Conservation (phyloP, 306 rosid genomes). For the Medicago arabica region DNA sequence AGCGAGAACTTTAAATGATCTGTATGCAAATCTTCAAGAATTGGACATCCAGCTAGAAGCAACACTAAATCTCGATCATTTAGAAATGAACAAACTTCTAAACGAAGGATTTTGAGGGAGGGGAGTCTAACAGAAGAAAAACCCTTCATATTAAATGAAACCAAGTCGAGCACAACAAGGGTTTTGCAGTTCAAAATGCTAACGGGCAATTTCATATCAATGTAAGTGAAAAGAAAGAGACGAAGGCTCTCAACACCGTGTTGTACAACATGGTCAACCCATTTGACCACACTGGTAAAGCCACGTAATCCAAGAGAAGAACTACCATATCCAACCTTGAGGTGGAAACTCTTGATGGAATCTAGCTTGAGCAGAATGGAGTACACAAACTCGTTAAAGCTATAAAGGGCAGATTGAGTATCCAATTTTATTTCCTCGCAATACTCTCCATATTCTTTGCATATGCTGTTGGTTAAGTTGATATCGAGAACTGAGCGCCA, state of each 20-base stretch:
- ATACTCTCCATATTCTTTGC: no score
- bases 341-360: neutral
- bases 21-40: neutral
- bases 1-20: neutral
- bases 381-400: neutral
- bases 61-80: neutral
- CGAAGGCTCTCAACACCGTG: no score
- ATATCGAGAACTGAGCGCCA: no score
- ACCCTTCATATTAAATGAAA: neutral
- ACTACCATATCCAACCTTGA: neutral
- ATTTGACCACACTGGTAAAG: neutral
- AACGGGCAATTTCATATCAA: neutral
- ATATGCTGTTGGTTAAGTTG: no score
- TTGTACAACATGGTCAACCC: neutral
- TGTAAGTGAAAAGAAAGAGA: no score
- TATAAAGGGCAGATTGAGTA: no score
- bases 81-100: neutral
- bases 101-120: neutral
- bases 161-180: constrained; percentile 16
- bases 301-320: neutral
- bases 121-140: constrained; percentile 1
- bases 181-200: neutral
- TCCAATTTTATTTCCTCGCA: no score
- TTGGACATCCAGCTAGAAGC: neutral
- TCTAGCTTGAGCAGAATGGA: neutral